A percentile compares a stretch with the other conserved stretches of the same genome.
These are phyloP conservation scores for Aspergillus brunneoviolaceus DNA, from an alignment of 2,329 filamentous ascomycete genomes.

Conservation along the genomic window DNA sequence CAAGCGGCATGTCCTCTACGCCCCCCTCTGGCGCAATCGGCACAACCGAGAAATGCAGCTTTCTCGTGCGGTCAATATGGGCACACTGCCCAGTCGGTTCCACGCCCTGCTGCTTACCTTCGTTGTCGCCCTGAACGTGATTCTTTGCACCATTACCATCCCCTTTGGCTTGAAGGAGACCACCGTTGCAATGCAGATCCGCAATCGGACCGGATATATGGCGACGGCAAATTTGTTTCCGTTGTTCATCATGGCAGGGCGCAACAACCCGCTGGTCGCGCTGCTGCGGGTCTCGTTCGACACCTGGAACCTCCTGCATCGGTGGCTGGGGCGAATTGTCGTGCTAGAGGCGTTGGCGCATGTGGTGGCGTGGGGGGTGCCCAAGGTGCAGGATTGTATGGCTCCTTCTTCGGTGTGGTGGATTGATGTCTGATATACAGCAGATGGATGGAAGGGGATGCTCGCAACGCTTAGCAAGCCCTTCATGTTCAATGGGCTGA, in stretches of 20 bases:
- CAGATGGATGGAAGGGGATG: background rate
- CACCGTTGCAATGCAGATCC: slow-evolving; percentile 36
- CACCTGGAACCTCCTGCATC: slow-evolving; percentile 61
- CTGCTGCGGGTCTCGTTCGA: slow-evolving; percentile 42
- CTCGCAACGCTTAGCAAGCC: slow-evolving; percentile 1
- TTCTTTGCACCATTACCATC: slow-evolving; percentile 49
- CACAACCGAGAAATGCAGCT: slow-evolving; percentile 46
- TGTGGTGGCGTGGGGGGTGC: slow-evolving; percentile 69
- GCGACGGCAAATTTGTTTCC: slow-evolving; percentile 44
- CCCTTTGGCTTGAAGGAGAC: slow-evolving; percentile 35
- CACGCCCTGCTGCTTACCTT: slow-evolving; percentile 41
- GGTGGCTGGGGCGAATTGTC: slow-evolving; percentile 73
- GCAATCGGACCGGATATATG: slow-evolving; percentile 41
- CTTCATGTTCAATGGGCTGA: slow-evolving; percentile 32
- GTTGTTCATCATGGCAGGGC: slow-evolving; percentile 40
- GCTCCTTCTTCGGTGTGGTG: too few species aligned
- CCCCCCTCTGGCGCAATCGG: slow-evolving; percentile 42
- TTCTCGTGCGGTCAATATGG: slow-evolving; percentile 43
- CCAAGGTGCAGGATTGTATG: slow-evolving; percentile 53
- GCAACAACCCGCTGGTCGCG: slow-evolving; percentile 43
- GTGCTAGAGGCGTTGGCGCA: slow-evolving; percentile 69
- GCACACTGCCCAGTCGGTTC: slow-evolving; percentile 46
- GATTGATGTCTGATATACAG: slow-evolving; percentile 15
- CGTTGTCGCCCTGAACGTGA: slow-evolving; percentile 43
- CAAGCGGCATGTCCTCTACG: slow-evolving; percentile 54